Evolutionary conservation across 2,329 filamentous ascomycete species (phyloP), one percentile per base, ranked within the genome.

Genomic region (Colletotrichum karsti): DNA sequence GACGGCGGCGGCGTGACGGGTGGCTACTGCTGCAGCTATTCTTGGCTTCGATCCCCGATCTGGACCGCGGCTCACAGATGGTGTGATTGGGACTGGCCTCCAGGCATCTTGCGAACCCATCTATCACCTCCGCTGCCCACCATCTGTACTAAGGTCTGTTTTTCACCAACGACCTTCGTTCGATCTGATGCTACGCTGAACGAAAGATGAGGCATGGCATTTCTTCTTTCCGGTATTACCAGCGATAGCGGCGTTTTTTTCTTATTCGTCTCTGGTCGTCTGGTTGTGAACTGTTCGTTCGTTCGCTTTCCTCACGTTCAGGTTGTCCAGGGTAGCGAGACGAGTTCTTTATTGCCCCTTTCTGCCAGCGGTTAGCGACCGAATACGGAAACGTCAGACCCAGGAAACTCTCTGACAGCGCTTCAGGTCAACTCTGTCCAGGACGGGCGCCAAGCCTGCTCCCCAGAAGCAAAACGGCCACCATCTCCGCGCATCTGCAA

Each of bases 361-460:
- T 30, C 26, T 22, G 28, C 44, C n/a, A 15, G 42, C 33, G 30
- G 20, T 20, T 39, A 60, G 33, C 30, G 33, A 60, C 42, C 57
- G 57, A 60, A 60, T 41, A 60, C 57, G 57, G 51, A 60, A 15
- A 60, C 33, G n/a, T 13, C 18, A 37, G 20, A 37, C 28, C 41
- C 5, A 15, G 20, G n/a, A 37, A 24, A 15, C 55, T 35, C 18
- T 37, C 24, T n/a, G n/a, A 44, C 22, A 44, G 26, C 18, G 39
- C 13, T 37, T 33, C 54, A 37, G 30, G 26, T 18, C 15, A 26
- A 37, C 28, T 37, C 20, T 58, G 13, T 20, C 20, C 24, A 20
- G 8, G n/a, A 13, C 20, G 35, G 41, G 20, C 41, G 26, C 41
- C 41, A 48, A 26, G 41, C n/a, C 10, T 58, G 26, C 55, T 24